Evolutionary conservation across 2,329 filamentous ascomycete genomes (phyloP).

Genomic region (Mariannaea elegans): DNA sequence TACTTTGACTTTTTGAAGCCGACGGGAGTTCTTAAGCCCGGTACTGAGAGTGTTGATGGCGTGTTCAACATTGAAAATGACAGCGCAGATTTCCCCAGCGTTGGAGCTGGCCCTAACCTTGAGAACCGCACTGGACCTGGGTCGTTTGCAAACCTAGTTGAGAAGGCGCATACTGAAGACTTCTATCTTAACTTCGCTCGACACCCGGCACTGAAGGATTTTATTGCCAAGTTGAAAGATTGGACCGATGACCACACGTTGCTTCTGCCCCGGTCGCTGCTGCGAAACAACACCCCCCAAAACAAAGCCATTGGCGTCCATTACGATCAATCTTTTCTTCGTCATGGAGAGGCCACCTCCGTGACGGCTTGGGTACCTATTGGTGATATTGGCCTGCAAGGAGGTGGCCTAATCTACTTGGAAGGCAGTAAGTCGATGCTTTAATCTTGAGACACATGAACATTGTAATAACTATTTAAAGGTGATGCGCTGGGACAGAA

Average conservation of each 20-base stretch:
- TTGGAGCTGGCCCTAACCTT: constrained; percentile 11
- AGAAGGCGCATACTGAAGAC: constrained; percentile 21
- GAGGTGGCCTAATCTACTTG: constrained; percentile 24
- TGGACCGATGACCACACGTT: constrained; percentile 20
- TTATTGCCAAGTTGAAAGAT: constrained; percentile 16
- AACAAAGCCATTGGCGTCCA: constrained; percentile 68
- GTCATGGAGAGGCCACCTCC: constrained; percentile 62
- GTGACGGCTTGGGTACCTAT: constrained; percentile 68
- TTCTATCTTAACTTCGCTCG: constrained; percentile 22
- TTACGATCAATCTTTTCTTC: constrained; percentile 67
- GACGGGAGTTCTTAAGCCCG: constrained; percentile 4
- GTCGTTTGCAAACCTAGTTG: constrained; percentile 20
- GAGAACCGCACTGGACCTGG: constrained; percentile 8
- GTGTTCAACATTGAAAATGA: constrained; percentile 19
- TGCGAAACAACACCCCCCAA: constrained; percentile 65
- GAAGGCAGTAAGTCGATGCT: constrained; percentile 18
- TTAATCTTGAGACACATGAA: rapidly evolving
- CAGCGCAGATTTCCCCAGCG: constrained; percentile 15
- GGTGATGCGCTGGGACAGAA: constrained; percentile 18
- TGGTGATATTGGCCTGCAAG: constrained; percentile 49
- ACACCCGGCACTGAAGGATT: constrained; percentile 9
- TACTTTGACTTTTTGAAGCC: constrained; percentile 24
- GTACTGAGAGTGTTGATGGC: constrained; percentile 15
- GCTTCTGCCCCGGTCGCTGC: constrained; percentile 39
- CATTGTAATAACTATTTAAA: background rate